phyloP scores from a whole-genome alignment of 225 moss, liverwort and hornwort species.

The Climacium dendroides region DNA sequence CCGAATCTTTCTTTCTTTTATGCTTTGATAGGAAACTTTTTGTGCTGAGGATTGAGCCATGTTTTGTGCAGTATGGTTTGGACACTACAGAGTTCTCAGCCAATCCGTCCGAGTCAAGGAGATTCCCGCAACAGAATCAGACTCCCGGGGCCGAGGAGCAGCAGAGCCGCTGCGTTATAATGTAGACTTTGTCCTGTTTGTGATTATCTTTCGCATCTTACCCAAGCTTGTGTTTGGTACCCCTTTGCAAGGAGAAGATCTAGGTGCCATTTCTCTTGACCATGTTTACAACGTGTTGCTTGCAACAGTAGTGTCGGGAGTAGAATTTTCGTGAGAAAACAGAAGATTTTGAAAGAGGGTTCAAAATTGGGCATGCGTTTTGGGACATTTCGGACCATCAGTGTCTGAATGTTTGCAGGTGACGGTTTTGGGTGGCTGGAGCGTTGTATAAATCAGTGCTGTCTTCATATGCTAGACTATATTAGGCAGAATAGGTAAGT shows the following conservation, averaged over 20 bases:
- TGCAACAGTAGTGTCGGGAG: neutral
- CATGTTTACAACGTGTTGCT: neutral
- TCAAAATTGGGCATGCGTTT: neutral
- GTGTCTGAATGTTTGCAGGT: neutral
- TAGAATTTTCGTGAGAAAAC: neutral
- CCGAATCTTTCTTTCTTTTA: neutral
- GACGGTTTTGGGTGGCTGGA: neutral
- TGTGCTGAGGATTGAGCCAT: neutral
- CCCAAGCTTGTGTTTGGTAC: neutral
- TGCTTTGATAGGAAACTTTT: neutral
- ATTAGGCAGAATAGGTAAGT: neutral
- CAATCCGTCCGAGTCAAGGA: constrained; percentile 66
- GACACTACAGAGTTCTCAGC: constrained; percentile 75
- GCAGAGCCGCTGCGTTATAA: constrained; percentile 61
- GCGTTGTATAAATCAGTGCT: constrained; percentile 20
- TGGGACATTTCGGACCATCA: neutral
- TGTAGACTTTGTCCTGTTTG: constrained; percentile 38
- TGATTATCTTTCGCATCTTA: neutral
- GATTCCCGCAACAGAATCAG: constrained; percentile 40
- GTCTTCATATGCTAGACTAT: neutral
- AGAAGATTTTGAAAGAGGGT: neutral
- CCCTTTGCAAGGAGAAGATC: neutral
- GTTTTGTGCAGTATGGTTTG: constrained; percentile 57
- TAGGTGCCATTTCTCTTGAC: neutral
- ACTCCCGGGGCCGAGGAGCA: constrained; percentile 59